These are phyloP conservation scores for Leccinum fibrillosum DNA, from an alignment of 768 basidiomycete genomes.

Conservation along the genomic window DNA sequence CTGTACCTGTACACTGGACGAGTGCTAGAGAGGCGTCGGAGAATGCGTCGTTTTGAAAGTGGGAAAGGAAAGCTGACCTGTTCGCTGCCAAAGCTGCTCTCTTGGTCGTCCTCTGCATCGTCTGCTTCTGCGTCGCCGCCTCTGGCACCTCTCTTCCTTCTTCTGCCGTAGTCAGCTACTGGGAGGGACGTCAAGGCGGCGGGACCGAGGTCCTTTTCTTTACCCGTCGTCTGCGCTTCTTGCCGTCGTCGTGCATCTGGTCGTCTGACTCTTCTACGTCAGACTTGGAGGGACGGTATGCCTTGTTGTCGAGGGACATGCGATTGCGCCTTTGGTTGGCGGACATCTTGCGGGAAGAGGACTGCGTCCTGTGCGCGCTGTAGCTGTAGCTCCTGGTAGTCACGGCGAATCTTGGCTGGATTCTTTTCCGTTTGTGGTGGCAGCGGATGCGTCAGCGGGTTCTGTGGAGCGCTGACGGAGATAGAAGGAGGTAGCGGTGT, in stretches of 20 bases:
- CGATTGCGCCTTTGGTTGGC: slow-evolving; percentile 49
- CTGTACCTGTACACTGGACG: slow-evolving; percentile 24
- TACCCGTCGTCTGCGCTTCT: slow-evolving; percentile 49
- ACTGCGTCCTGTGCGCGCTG: slow-evolving; percentile 23
- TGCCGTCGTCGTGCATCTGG: slow-evolving; percentile 51
- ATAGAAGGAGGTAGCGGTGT: slow-evolving; percentile 57
- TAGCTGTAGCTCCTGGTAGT: slow-evolving; percentile 42
- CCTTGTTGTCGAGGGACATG: slow-evolving; percentile 78
- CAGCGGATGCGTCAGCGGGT: slow-evolving; percentile 40
- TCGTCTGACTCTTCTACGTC: slow-evolving; percentile 68
- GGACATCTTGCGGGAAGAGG: slow-evolving; percentile 32
- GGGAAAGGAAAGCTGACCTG: slow-evolving; percentile 34
- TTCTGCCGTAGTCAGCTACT: slow-evolving; percentile 54
- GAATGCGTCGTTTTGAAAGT: slow-evolving; percentile 18
- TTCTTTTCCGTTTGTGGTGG: slow-evolving; percentile 37
- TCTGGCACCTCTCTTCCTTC: slow-evolving; percentile 49
- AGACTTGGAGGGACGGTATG: slow-evolving; percentile 66
- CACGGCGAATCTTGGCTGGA: slow-evolving; percentile 57
- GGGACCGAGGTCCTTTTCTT: slow-evolving; percentile 46
- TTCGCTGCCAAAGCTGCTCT: slow-evolving; percentile 35
- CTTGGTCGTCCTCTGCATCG: slow-evolving; percentile 51
- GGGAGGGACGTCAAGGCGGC: slow-evolving; percentile 67
- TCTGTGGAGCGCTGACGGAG: slow-evolving; percentile 61
- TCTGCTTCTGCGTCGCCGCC: slow-evolving; percentile 34
- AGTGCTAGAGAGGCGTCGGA: slow-evolving; percentile 18